Conservation (phyloP, 2,329 filamentous ascomycete species). For the Davidsoniella australis region DNA sequence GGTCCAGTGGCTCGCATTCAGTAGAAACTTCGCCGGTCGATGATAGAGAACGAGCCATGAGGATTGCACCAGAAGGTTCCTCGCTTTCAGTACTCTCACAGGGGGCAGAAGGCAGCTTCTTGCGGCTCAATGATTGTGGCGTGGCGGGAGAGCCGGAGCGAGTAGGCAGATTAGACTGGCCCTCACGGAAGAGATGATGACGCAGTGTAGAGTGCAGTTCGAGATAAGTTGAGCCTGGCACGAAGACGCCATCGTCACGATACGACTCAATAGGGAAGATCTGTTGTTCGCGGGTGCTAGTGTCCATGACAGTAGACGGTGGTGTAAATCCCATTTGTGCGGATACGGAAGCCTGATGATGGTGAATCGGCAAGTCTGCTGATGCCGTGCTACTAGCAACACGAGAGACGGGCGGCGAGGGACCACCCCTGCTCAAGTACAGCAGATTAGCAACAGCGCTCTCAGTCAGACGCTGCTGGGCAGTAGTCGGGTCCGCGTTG, state of each 20-base stretch:
- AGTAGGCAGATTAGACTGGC: conserved; percentile 24
- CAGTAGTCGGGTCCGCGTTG: conserved; percentile 14
- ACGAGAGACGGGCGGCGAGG: conserved; percentile 9
- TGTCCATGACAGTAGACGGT: conserved; percentile 16
- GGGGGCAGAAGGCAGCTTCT: conserved; percentile 7
- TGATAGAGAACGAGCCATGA: not conserved
- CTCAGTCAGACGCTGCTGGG: conserved; percentile 18
- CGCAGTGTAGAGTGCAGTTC: conserved; percentile 28
- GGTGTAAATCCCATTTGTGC: conserved; percentile 7
- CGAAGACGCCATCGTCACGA: conserved; percentile 26
- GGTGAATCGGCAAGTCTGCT: not conserved
- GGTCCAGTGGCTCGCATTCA: not conserved
- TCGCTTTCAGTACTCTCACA: not conserved
- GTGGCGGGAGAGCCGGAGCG: conserved; percentile 8
- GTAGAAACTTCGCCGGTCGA: conserved; percentile 14
- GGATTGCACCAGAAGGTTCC: not conserved
- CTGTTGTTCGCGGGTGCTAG: conserved; percentile 14
- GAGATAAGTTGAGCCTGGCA: conserved; percentile 29
- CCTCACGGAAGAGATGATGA: conserved; percentile 28
- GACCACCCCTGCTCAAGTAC: conserved; percentile 19
- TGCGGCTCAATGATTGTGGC: conserved; percentile 4
- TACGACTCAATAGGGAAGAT: conserved; percentile 20
- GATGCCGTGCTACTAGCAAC: conserved; percentile 10
- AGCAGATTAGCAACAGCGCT: conserved; percentile 22
- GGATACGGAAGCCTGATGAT: not conserved